Evolutionary conservation across 2,329 filamentous ascomycete species (phyloP), one percentile per base, ranked within the genome.

Genomic region (Colletotrichum nymphaeae): DNA sequence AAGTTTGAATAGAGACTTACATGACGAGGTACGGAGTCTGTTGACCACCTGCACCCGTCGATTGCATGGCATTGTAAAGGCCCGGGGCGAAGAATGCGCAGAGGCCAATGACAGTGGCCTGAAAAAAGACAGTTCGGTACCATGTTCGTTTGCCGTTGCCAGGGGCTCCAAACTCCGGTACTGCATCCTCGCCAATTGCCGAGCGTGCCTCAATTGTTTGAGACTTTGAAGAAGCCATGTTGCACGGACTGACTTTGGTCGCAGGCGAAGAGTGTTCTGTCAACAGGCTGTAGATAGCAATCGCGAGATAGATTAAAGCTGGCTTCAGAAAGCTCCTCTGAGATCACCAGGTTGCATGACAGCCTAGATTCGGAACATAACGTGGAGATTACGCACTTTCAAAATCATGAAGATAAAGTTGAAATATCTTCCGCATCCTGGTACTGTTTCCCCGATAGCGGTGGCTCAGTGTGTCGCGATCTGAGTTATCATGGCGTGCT

Each of bases 41-140:
- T 67, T 78, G 76, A 1, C 79, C 79, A 22, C 78, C 79, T 32
- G 79, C 79, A 8, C 78, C 78, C n/a, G 78, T 77, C 1, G 77
- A 79, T 28, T 79, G 75, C 78, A 80, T 81, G 11, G 78, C 79
- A 63, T 80, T 81, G 75, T 78, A 80, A 8, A 80, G 73, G 0
- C 79, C 79, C 1, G 79, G 79, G 1, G 79, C 79, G 7, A 77
- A 69, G 64, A 80, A 80, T 0, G 78, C 79, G 11, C 75, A 75
- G 24, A 77, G 70, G 1, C 77, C 77, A 14, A 78, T 77, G 7
- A 80, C 73, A 2, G 77, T 78, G 6, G 78, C 78, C 32, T 79
- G 77, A 64, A 79, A 80, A 59, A 81, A 79, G 5, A 80, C 77
- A 16, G 78, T 77, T 11, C 76, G 70, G 28, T 72, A 77, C 79